Evolutionary conservation across 73 alveolate genomes (phyloP), one percentile per base, ranked within the genome.

Genomic region (Paramecium pentaurelia): DNA sequence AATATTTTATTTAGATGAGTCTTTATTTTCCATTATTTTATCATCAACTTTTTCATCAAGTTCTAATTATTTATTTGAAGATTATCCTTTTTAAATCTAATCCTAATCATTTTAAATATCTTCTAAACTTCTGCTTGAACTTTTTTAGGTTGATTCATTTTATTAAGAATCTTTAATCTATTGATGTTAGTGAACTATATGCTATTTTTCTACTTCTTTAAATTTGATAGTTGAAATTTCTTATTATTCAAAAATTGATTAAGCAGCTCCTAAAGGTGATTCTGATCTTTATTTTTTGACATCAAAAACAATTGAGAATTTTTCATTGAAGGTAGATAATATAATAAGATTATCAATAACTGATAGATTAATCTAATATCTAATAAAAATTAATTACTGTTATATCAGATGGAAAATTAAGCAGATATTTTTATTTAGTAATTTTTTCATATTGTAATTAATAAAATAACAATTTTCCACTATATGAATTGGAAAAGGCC

Each of bases 401-500:
- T 20, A 25, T 49, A 16, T 80, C 91, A 16, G 91, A 47, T 2
- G 75, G 58, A 45, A 80, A 80, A 1, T 30, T 10, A n/a, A 80
- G 30, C 8, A n/a, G 5, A 47, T 80, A 80, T 45, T 80, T 27
- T 27, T 80, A 8, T 16, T 80, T 80, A 47, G 10, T 27, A 25
- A 80, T 80, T 80, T 80, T 80, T 10, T 80, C 91, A 45, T 10
- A 44, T 4, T 40, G 12, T 9, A 80, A 32, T 28, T 14, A 22
- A 80, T 80, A 80, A 32, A 80, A 80, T 80, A 80, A 6, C 22
- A 80, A n/a, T 45, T 80, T 45, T 0, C 91, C 91, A 47, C 37
- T 42, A 18, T 5, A 45, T 27, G 91, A 44, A 49, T 80, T 80
- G 4, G 91, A 42, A 80, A 45, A 80, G 9, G 91, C 91, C 38